A percentile compares a stretch with the other conserved stretches of the same genome.
These are phyloP conservation scores for Pouteria campechiana DNA, from an alignment of 179 eudicot species.

Conservation along the genomic window DNA sequence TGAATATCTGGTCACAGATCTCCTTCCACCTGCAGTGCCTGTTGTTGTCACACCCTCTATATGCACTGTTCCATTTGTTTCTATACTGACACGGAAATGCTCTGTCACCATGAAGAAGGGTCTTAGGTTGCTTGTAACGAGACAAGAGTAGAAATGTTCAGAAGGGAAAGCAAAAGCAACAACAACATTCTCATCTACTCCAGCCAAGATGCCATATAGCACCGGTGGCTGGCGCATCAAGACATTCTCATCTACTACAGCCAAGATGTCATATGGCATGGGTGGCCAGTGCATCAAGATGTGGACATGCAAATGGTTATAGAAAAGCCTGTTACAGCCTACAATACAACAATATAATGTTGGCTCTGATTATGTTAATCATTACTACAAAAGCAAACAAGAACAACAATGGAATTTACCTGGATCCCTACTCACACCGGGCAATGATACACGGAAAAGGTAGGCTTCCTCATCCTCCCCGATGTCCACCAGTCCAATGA, in stretches of 20 bases:
- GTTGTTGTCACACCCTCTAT: constrained; percentile 18
- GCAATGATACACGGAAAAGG: constrained; percentile 58
- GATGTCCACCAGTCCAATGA: constrained; percentile 47
- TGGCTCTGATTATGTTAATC: not conserved
- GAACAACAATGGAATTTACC: constrained; percentile 14
- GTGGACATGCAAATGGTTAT: not conserved
- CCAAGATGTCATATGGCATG: too few relatives aligned
- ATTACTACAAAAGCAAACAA: not conserved
- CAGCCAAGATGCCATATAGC: too few relatives aligned
- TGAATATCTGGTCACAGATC: constrained; percentile 5
- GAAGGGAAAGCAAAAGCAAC: not conserved
- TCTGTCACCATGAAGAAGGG: constrained; percentile 8
- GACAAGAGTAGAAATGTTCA: not conserved
- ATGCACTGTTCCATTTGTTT: constrained; percentile 14
- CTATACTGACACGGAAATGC: constrained; percentile 11
- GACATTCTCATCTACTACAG: too few relatives aligned
- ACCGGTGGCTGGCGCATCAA: too few relatives aligned
- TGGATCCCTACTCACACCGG: constrained; percentile 55
- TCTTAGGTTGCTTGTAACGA: not conserved
- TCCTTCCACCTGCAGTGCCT: too few relatives aligned
- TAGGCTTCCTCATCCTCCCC: constrained; percentile 43
- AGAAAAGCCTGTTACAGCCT: not conserved
- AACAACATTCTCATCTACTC: too few relatives aligned
- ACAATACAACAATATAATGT: not conserved
- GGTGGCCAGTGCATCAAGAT: too few relatives aligned